phyloP scores from a whole-genome alignment of 2,329 filamentous ascomycete species.

The Neopestalotiopsis rosae region DNA sequence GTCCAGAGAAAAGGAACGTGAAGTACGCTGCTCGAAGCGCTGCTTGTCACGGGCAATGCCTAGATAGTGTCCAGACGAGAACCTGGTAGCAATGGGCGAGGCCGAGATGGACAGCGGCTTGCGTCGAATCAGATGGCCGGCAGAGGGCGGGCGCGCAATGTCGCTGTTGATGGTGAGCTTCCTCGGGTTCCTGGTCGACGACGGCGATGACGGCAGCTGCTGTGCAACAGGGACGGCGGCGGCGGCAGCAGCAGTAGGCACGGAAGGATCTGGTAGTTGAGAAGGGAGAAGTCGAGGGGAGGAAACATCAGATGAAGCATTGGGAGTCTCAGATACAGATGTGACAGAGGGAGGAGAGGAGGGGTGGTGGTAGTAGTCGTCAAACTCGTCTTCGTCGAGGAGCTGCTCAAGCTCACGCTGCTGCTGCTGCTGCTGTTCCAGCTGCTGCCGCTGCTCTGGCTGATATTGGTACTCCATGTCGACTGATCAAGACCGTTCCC shows the following conservation, averaged over 20 bases:
- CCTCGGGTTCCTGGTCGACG: conserved; percentile 35
- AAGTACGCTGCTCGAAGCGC: conserved; percentile 58
- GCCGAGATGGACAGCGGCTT: conserved; percentile 65
- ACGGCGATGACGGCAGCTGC: not conserved
- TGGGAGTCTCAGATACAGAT: conserved; percentile 42
- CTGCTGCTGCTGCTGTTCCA: not conserved
- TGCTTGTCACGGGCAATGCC: conserved; percentile 45
- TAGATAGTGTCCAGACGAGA: conserved; percentile 47
- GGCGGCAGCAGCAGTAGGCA: conserved; percentile 37
- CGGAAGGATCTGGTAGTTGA: conserved; percentile 27
- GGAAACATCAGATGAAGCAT: conserved; percentile 43
- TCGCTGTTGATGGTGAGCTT: conserved; percentile 34
- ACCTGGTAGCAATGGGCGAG: conserved; percentile 55
- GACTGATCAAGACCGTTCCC: conserved; percentile 1
- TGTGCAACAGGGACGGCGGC: too few species aligned
- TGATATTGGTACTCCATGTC: conserved; percentile 18
- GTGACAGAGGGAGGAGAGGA: conserved; percentile 14
- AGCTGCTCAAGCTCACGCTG: not conserved
- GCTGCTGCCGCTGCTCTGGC: not conserved
- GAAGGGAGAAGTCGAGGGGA: conserved; percentile 25
- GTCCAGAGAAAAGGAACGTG: conserved; percentile 61
- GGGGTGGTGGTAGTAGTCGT: conserved; percentile 2
- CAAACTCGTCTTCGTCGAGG: not conserved
- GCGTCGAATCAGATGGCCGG: conserved; percentile 53
- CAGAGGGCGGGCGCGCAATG: conserved; percentile 25